These are phyloP conservation scores for Phytophthora parvispora DNA, from an alignment of 352 stramenopile species.

Conservation along the genomic window DNA sequence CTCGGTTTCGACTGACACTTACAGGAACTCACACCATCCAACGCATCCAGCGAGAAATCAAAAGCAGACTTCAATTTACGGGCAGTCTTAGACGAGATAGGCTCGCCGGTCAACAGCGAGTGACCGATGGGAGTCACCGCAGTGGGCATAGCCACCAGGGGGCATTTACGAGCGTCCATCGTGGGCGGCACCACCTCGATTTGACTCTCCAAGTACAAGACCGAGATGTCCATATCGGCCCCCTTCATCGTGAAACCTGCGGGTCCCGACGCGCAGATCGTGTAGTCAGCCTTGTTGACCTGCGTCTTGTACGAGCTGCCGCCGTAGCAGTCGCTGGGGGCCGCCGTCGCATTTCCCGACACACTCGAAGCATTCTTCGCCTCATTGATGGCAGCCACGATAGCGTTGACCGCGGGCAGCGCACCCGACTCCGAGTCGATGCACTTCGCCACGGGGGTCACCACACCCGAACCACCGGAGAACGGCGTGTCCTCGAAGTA, in stretches of 20 bases:
- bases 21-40: conserved; percentile 5
- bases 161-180: background rate
- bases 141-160: background rate
- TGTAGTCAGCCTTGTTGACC: conserved; percentile 14
- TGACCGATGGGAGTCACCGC: conserved; percentile 6
- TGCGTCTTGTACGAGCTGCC: conserved; percentile 11
- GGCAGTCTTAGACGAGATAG: background rate
- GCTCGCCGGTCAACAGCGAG: conserved; percentile 7
- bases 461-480: background rate
- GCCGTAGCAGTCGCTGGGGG: background rate
- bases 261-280: conserved; percentile 2
- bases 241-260: conserved; percentile 24
- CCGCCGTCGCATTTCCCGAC: background rate
- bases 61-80: conserved; percentile 13
- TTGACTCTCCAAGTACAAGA: conserved; percentile 16
- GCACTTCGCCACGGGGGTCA: conserved; percentile 6
- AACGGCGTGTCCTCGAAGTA: conserved; percentile 22
- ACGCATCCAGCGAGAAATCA: conserved; percentile 10
- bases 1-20: conserved; percentile 19
- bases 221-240: conserved; percentile 22
- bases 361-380: conserved; percentile 3
- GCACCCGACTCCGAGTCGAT: conserved; percentile 4
- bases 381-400: conserved; percentile 10
- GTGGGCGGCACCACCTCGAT: conserved; percentile 10
- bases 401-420: conserved; percentile 9